Base-by-base conservation (phyloP, 2,329 filamentous ascomycete genomes). In the Akanthomyces muscarius region DNA sequence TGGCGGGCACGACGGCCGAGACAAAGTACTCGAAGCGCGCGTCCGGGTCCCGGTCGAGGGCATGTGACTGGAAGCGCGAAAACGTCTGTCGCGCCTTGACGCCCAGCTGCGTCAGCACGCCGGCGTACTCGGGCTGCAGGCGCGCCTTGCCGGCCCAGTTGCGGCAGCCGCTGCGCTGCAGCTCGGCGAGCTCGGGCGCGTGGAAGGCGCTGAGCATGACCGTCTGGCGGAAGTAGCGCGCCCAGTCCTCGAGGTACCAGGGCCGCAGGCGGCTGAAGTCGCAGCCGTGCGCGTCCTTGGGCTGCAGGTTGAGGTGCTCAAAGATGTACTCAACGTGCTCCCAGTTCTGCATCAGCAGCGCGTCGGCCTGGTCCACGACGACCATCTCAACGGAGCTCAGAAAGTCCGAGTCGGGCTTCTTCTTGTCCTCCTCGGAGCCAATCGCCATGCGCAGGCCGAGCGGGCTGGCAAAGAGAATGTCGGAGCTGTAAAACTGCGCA, bases 281-380 rank as follows among this genome's bases (percentile, higher is more conserved):
- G 71, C 92, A 96, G 67, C 90, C 93, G 74, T 97, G 93, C 0
- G 91, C 86, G 69, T 96, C 91, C 71, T 89, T 91, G 44, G 95
- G 94, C 70, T 96, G 91, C 25, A 90, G 82, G 74, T 99, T 99
- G 66, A 99, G 84, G 73, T 97, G 91, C 66, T 91, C 87, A 71
- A 98, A 93, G 69, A 97, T 90, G 73, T 90, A 91, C 74, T 96
- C 91, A 65, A 97, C 86, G 72, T 99, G 94, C 71, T 97, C 92
- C 93, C 94, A 98, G 74, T 97, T 98, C 75, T 99, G 95, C 92
- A 97, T 97, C 10, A 96, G 85, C 48, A 97, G 84, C 0, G 92
- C 92, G 75, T 98, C 93, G 14, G 92, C 89, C 76, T 98, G 93
- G 74, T 99, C 95, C 65, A 97, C 83, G 53, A 98, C 82, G 38